Evolutionary conservation across 768 basidiomycete genomes (phyloP), one percentile per base, ranked within the genome.

Genomic region (Boletellus sp.): DNA sequence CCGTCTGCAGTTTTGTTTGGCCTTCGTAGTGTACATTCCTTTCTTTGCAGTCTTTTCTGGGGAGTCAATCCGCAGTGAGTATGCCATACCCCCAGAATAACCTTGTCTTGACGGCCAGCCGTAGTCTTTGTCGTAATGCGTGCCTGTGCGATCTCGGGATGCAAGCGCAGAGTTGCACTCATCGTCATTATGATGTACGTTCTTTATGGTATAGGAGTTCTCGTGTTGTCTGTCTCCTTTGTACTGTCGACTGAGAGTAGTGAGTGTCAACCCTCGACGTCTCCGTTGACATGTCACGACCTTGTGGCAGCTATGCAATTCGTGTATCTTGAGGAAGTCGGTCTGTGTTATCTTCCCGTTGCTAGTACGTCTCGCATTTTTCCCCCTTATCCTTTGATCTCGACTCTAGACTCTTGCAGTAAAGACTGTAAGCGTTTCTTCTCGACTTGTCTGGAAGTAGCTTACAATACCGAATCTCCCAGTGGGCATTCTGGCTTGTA

Each of bases 101-200:
- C 13, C 28, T n/a, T 23, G 15, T 31, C 43, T 17, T 41, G 13
- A 47, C 16, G 3, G 12, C 16, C 0, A 15, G 12, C 9, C 13
- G 0, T 24, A 65, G 64, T 65, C 19, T 45, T 65, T 38, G 60
- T 65, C 8, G 50, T 52, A 16, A 28, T 62, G 41, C 63, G 64
- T 4, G 51, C 55, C 4, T 65, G 63, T 40, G 64, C 65, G 13
- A 58, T 65, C 22, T 39, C 52, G 41, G 51, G 63, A n/a, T 55
- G 45, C 36, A 37, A 35, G 7, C 53, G 34, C 23, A 13, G n/a
- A n/a, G 4, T 56, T 4, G n/a, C 34, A 4, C 9, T 24, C 1
- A 2, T 10, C 2, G 31, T 37, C 15, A 48, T 28, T 34, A 10
- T 10, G 4, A 3, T 55, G 3, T 67, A 65, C 20, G 5, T 41